Conservation (phyloP, 768 basidiomycete genomes). For the Mycena vitilis region DNA sequence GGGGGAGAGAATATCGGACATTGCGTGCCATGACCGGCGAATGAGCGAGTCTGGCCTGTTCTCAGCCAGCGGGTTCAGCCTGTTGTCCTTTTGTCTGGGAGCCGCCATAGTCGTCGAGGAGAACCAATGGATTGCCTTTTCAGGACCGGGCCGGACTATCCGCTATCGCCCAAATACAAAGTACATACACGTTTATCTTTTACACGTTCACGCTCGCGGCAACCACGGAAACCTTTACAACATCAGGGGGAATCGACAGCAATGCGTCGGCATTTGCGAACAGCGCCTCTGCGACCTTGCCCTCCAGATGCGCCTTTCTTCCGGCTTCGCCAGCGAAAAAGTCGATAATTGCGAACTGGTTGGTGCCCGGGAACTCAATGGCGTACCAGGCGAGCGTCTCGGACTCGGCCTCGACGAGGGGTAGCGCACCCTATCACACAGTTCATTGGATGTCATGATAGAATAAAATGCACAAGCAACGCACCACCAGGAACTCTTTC, state of each 20-base stretch:
- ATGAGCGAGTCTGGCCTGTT: constrained; percentile 52
- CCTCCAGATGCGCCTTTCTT: constrained; percentile 47
- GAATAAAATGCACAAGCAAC: constrained; percentile 20
- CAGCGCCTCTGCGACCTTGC: constrained; percentile 49
- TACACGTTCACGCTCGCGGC: constrained; percentile 44
- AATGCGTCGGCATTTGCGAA: constrained; percentile 47
- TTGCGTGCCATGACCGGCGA: constrained; percentile 70
- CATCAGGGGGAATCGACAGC: constrained; percentile 44
- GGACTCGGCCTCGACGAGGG: constrained; percentile 49
- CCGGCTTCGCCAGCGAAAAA: constrained; percentile 50
- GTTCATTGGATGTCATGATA: background rate
- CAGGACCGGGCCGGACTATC: background rate
- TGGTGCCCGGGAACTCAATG: constrained; percentile 49
- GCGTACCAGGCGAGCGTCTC: constrained; percentile 53
- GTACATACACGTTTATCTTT: background rate
- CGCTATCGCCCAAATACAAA: background rate
- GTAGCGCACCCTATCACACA: constrained; percentile 42
- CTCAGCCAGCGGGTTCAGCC: constrained; percentile 16
- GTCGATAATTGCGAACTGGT: constrained; percentile 52
- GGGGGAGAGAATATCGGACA: constrained; percentile 68
- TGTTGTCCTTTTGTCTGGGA: constrained; percentile 10
- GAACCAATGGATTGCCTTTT: constrained; percentile 3
- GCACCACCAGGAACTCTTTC: constrained; percentile 49
- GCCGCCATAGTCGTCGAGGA: constrained; percentile 34
- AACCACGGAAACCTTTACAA: constrained; percentile 48